Percentiles rank a stretch among this genome's conserved stretches.
Evolutionary conservation across 2,329 filamentous ascomycete species (phyloP).

Genomic region (Ophiocordyceps camponoti-rufipedis): DNA sequence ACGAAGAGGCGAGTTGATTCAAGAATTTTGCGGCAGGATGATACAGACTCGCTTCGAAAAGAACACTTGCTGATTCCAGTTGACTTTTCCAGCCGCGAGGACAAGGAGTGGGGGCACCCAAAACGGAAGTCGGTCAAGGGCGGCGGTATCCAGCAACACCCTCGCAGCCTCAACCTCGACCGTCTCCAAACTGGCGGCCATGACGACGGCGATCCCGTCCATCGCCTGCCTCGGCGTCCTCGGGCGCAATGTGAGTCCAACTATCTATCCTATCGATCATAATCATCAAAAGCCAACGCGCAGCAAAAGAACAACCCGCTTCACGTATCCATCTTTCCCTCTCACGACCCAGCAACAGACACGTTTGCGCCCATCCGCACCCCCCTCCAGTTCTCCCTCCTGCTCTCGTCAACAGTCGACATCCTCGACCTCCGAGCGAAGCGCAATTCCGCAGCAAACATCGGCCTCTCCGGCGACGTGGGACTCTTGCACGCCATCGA

Average conservation of each 20-base stretch:
- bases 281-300: neutral
- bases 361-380: constrained; percentile 41
- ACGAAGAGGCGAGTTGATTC: too few relatives aligned
- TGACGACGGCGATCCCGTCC: constrained; percentile 50
- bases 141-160: too few relatives aligned
- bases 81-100: too few relatives aligned
- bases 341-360: constrained; percentile 39
- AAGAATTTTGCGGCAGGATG: too few relatives aligned
- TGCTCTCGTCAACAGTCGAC: constrained; percentile 81
- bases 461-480: constrained; percentile 58
- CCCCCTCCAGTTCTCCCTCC: constrained; percentile 76
- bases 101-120: too few relatives aligned
- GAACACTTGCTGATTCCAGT: too few relatives aligned
- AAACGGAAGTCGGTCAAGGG: too few relatives aligned
- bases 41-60: too few relatives aligned
- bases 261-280: too few relatives aligned
- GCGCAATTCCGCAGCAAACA: constrained; percentile 34
- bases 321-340: constrained; percentile 79
- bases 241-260: constrained; percentile 59
- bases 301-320: constrained; percentile 72
- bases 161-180: too few relatives aligned
- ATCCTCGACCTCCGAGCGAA: constrained; percentile 77
- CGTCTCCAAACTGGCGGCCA: constrained; percentile 8
- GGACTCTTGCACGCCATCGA: constrained; percentile 86
- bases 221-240: constrained; percentile 91